A percentile compares a stretch with the other conserved stretches of the same genome.
These are phyloP conservation scores for Floccularia luteovirens DNA, from an alignment of 768 basidiomycete species.

Conservation along the genomic window DNA sequence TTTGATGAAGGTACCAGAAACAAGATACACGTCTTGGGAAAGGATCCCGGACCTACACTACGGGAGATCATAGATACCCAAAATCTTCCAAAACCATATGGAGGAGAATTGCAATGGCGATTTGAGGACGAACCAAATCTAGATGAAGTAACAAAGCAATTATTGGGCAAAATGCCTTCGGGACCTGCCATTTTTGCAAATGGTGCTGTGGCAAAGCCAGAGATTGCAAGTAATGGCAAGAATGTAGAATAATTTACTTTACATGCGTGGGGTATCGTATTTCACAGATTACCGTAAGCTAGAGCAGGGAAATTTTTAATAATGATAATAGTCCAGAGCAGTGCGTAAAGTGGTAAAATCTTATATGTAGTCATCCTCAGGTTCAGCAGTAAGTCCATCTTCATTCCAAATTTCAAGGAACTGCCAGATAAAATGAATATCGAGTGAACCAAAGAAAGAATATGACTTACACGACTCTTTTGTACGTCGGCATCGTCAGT, in stretches of 20 bases:
- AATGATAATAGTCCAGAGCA: too few species aligned
- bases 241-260: too few species aligned
- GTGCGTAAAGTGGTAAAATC: too few species aligned
- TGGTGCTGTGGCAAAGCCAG: constrained; percentile 27
- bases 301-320: too few species aligned
- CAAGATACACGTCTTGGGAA: constrained; percentile 72
- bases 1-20: constrained; percentile 73
- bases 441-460: background rate
- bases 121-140: constrained; percentile 62
- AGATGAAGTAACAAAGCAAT: constrained; percentile 43
- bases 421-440: constrained; percentile 22
- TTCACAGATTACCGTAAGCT: too few species aligned
- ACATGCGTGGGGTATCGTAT: too few species aligned
- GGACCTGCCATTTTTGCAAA: constrained; percentile 47
- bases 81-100: constrained; percentile 62
- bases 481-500: constrained; percentile 57
- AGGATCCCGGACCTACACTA: constrained; percentile 46
- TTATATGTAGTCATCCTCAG: constrained; percentile 35
- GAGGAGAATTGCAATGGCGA: constrained; percentile 66
- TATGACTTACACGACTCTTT: constrained; percentile 48
- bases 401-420: constrained; percentile 79
- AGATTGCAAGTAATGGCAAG: too few species aligned
- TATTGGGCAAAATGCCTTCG: constrained; percentile 44
- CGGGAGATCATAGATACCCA: constrained; percentile 33
- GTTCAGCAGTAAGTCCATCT: constrained; percentile 67